Base-by-base conservation (phyloP, 2,329 filamentous ascomycete genomes). In the Chlorencoelia australis region DNA sequence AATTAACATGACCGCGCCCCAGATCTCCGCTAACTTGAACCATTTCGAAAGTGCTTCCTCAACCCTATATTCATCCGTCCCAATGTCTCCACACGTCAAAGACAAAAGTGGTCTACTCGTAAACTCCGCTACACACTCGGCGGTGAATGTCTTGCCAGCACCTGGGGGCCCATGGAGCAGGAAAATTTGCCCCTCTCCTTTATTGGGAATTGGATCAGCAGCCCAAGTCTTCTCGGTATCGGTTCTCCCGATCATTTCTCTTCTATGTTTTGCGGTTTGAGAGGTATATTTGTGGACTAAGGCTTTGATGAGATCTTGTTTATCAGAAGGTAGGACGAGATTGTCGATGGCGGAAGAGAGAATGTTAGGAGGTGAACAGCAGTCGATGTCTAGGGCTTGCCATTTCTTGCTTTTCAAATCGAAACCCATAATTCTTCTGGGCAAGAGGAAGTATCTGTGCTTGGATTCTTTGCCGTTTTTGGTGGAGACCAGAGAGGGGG, bases 1-100 rank as follows among this genome's bases (percentile, higher is more conserved):
- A 3, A 72, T 60, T 4, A 73, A 55, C 14, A 72, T 51, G 5
- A 72, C 63, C 7, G 65, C 67, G 15, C 64, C 60, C 68, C 69
- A 73, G 11, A 61, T 60, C 1, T 62, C 60, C 2, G 66, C 68
- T 40, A 69, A 61, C 39, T 62, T 56, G 26, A 74, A 68, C 19
- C 63, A 59, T 19, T 58, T 55, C 37, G 63, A 61, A 37, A 75
- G 53, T 27, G 65, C 63, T n/a, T 58, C 50, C n/a, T 69, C 67
- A 4, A 73, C 55, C 4, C 54, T 47, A 2, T 56, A 55, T 1
- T 67, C 57, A 20, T 60, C 59, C 22, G 60, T 61, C n/a, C 69
- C 68, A 9, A 73, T 57, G 44, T 71, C 67, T 19, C 66, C 66
- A 16, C 62, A 63, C 27, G 65, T 64, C 55, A 56, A 30, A 14